A percentile compares a stretch with the other conserved stretches of the same genome.
Conservation (phyloP, 129 eudicot species). For the Ambrosia artemisiifolia region DNA sequence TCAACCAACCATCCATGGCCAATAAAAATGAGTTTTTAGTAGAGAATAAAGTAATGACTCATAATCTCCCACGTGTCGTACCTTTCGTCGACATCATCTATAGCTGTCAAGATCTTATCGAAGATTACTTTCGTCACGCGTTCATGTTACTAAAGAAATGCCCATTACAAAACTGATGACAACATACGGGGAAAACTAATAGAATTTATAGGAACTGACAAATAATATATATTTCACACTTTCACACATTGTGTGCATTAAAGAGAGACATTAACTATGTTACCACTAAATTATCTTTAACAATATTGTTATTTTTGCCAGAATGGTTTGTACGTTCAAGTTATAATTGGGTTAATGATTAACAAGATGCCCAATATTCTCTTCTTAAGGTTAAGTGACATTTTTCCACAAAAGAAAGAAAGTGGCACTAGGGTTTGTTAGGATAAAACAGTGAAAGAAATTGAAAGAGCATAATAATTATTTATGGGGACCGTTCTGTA, state of each 20-base stretch:
- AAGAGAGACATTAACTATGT: background rate
- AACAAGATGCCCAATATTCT: conserved; percentile 22
- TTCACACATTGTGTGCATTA: background rate
- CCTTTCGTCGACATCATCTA: conserved; percentile 22
- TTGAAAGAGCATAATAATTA: conserved; percentile 20
- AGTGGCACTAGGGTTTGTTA: conserved; percentile 35
- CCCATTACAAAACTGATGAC: conserved; percentile 8
- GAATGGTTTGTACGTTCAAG: background rate
- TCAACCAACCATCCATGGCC: conserved; percentile 55
- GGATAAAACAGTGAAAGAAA: conserved; percentile 32
- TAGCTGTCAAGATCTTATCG: conserved; percentile 33
- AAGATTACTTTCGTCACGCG: conserved; percentile 25
- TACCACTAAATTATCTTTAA: background rate
- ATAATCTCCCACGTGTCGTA: conserved; percentile 40
- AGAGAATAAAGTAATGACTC: conserved; percentile 47
- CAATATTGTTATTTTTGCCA: background rate
- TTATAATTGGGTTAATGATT: conserved; percentile 21
- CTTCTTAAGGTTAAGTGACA: conserved; percentile 13
- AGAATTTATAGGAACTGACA: background rate
- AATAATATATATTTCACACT: background rate
- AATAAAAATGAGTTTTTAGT: conserved; percentile 22
- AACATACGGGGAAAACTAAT: background rate
- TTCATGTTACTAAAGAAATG: conserved; percentile 28
- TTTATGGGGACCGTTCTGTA: conserved; percentile 47
- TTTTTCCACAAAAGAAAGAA: conserved; percentile 30